These are phyloP conservation scores for Gossypium bickii DNA, from an alignment of 345 rosid genomes.

Conservation along the genomic window DNA sequence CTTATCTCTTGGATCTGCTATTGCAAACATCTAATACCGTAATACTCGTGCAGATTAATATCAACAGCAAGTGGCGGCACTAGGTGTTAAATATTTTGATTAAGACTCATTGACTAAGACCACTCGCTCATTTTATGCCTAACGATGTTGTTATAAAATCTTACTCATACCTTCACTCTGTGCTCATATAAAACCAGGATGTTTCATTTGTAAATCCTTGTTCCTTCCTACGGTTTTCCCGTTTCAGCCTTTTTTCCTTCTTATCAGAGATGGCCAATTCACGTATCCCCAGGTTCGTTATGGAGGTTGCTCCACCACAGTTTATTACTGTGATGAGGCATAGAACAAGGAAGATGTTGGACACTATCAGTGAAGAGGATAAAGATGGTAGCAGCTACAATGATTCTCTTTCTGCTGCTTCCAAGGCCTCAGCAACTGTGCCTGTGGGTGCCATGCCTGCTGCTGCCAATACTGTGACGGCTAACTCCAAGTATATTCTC, in stretches of 20 bases:
- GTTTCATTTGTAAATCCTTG: not conserved
- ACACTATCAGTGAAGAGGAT: conserved; percentile 82
- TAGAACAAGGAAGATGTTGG: conserved; percentile 59
- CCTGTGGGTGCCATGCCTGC: conserved; percentile 2
- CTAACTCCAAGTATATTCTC: conserved; percentile 26
- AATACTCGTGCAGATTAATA: conserved; percentile 12
- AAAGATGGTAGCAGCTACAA: conserved; percentile 33
- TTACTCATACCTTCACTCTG: not conserved
- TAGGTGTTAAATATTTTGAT: conserved; percentile 16
- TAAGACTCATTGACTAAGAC: conserved; percentile 12
- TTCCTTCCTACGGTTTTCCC: not conserved
- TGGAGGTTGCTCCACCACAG: conserved; percentile 89
- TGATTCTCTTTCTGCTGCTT: conserved; percentile 33
- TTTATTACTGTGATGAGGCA: conserved; percentile 61
- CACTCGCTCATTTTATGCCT: conserved; percentile 23
- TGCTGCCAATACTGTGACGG: conserved; percentile 16
- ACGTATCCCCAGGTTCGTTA: conserved; percentile 54
- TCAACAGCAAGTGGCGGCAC: conserved; percentile 33
- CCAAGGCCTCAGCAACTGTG: conserved; percentile 24
- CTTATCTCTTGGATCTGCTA: not conserved
- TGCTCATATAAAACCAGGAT: conserved; percentile 24
- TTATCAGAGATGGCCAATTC: conserved; percentile 51
- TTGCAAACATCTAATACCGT: conserved; percentile 17
- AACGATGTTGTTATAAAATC: conserved; percentile 24
- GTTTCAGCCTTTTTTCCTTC: not conserved